Percentiles rank a stretch among this genome's conserved stretches.
Evolutionary conservation across 164 flowering plant genomes (phyloP).

Genomic region (Annona squamosa): DNA sequence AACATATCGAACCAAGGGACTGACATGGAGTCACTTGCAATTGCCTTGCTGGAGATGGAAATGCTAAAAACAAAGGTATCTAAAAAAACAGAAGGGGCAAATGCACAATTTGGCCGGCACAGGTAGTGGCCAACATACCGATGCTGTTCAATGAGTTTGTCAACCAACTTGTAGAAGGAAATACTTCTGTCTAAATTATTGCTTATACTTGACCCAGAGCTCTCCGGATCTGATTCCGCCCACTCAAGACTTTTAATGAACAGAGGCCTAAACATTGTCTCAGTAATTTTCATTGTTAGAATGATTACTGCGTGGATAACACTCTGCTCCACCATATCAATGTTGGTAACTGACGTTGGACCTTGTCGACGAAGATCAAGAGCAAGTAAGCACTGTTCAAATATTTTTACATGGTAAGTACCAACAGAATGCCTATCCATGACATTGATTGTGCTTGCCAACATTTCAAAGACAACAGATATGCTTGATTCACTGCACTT

Average conservation of each 20-base stretch:
- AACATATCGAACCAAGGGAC: too few species aligned
- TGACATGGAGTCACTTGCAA: too few species aligned
- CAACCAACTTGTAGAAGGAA: conserved; percentile 69
- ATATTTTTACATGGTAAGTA: conserved; percentile 50
- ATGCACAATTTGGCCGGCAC: too few species aligned
- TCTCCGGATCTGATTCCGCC: conserved; percentile 58
- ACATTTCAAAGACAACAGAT: conserved; percentile 54
- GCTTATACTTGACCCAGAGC: conserved; percentile 14
- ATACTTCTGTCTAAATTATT: conserved; percentile 41
- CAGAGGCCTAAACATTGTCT: conserved; percentile 81
- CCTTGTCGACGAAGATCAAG: conserved; percentile 80
- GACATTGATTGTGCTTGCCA: conserved; percentile 33
- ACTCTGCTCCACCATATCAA: conserved; percentile 53
- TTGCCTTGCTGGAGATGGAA: too few species aligned
- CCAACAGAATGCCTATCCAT: conserved; percentile 69
- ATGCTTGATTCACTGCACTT: conserved; percentile 57
- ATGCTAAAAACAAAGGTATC: too few species aligned
- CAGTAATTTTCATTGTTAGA: conserved; percentile 80
- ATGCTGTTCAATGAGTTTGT: conserved; percentile 66
- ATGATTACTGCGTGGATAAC: conserved; percentile 51
- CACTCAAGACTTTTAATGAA: conserved; percentile 76
- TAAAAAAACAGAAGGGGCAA: too few species aligned
- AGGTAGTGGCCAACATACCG: conserved; percentile 38
- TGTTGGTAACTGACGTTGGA: conserved; percentile 40
- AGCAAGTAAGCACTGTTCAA: conserved; percentile 63